phyloP scores from a whole-genome alignment of 306 rosid genomes.

The Cucumis melo region DNA sequence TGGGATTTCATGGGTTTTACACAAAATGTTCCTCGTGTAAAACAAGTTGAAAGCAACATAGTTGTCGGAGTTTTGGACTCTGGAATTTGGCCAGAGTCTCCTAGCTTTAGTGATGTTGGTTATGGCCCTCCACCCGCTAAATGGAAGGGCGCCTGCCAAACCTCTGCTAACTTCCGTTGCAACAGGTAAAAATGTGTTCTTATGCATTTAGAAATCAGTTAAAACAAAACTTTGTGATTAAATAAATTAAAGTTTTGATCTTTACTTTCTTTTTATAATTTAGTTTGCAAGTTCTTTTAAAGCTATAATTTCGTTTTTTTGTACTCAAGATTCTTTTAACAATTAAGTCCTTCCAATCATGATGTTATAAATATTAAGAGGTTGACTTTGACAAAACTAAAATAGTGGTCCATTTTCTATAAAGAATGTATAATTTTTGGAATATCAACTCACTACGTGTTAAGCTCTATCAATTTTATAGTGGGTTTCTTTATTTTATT shows the following conservation, averaged over 20 bases:
- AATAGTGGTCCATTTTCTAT: background rate
- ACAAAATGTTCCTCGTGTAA: background rate
- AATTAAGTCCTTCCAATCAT: background rate
- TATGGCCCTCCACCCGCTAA: conserved; percentile 36
- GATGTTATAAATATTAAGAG: background rate
- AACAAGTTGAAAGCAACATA: conserved; percentile 18
- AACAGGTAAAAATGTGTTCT: conserved; percentile 17
- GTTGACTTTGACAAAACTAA: no score
- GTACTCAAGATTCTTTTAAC: no score
- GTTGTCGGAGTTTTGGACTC: conserved; percentile 30
- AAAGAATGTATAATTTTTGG: background rate
- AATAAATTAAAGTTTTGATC: background rate
- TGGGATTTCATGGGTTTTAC: conserved; percentile 53
- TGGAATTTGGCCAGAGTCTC: conserved; percentile 43
- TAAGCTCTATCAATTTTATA: background rate
- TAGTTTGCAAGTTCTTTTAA: no score
- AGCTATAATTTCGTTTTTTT: no score
- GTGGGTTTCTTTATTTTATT: background rate
- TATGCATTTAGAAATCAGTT: no score
- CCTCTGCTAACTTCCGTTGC: conserved; percentile 23
- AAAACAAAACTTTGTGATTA: background rate
- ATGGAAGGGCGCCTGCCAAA: conserved; percentile 42
- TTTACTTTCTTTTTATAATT: background rate
- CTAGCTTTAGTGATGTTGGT: conserved; percentile 30
- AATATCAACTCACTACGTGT: background rate